These are phyloP conservation scores for Hypoxylon fragiforme DNA, from an alignment of 495 filamentous ascomycete species.

Conservation along the genomic window DNA sequence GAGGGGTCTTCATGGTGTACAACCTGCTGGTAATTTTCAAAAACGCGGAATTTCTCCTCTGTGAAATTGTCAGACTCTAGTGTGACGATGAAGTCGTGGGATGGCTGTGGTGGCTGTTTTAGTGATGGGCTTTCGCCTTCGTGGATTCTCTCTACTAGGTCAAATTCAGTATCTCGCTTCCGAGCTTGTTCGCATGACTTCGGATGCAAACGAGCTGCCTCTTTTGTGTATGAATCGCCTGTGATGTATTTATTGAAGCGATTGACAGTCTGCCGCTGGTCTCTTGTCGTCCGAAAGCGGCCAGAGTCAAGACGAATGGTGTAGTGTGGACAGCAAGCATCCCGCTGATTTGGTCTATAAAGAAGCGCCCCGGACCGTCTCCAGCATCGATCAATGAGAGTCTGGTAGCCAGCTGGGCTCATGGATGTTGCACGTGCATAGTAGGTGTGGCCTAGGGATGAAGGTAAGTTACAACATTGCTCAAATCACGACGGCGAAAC, in stretches of 20 bases:
- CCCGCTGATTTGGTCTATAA: slow-evolving; percentile 83
- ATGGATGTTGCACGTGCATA: slow-evolving; percentile 73
- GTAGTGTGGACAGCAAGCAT: slow-evolving; percentile 94
- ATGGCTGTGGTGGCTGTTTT: slow-evolving; percentile 66
- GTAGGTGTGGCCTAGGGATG: slow-evolving; percentile 73
- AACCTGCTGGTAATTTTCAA: slow-evolving; percentile 79
- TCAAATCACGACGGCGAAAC: slow-evolving; percentile 36
- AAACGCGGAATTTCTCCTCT: slow-evolving; percentile 84
- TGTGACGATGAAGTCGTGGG: slow-evolving; percentile 76
- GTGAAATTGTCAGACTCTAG: slow-evolving; percentile 80
- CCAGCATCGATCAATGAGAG: slow-evolving; percentile 85
- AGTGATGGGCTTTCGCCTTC: slow-evolving; percentile 61
- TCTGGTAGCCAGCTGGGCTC: slow-evolving; percentile 74
- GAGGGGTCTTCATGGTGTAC: slow-evolving; percentile 75
- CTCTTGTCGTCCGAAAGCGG: slow-evolving; percentile 69
- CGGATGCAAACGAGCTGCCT: slow-evolving; percentile 73
- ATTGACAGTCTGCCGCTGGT: slow-evolving; percentile 86
- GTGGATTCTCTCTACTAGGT: slow-evolving; percentile 73
- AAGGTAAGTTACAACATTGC: slow-evolving; percentile 29
- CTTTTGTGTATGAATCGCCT: slow-evolving; percentile 74
- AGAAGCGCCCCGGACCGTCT: slow-evolving; percentile 80
- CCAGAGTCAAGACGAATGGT: slow-evolving; percentile 81
- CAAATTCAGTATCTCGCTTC: slow-evolving; percentile 71
- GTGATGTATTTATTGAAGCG: slow-evolving; percentile 86
- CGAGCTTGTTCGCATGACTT: slow-evolving; percentile 79